Evolutionary conservation across 163 green algal genomes (phyloP).

Genomic region (Smithsoniella earleae): DNA sequence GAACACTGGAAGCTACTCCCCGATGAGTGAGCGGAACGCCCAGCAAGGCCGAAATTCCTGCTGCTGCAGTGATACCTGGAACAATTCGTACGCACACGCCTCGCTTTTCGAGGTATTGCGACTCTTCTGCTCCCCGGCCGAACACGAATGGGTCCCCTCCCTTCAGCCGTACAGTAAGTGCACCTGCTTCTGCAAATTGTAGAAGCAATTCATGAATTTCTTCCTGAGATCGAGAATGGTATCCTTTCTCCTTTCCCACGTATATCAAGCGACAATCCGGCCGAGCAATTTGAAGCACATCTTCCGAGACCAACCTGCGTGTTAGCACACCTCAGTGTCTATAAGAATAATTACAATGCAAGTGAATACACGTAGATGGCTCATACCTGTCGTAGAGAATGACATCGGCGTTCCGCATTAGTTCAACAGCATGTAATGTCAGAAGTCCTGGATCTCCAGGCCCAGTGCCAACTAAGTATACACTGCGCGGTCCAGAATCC

Average conservation of each 20-base stretch:
- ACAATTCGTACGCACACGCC: conserved; percentile 78
- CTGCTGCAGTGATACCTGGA: conserved; percentile 91
- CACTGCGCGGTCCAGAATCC: conserved; percentile 43
- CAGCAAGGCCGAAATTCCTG: conserved; percentile 84
- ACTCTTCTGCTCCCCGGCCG: conserved; percentile 81
- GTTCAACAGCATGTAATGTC: conserved; percentile 75
- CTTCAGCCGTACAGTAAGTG: conserved; percentile 71
- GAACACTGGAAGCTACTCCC: conserved; percentile 79
- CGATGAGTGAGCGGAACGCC: conserved; percentile 95
- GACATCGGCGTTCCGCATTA: conserved; percentile 89
- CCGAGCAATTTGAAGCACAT: conserved; percentile 77
- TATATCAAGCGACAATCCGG: conserved; percentile 83
- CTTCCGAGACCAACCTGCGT: conserved; percentile 66
- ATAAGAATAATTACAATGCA: not conserved
- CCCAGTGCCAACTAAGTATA: conserved; percentile 91
- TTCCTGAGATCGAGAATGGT: conserved; percentile 81
- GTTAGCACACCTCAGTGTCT: not conserved
- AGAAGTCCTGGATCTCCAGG: conserved; percentile 90
- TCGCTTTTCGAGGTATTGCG: conserved; percentile 63
- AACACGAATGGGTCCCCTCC: conserved; percentile 94
- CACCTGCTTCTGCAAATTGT: conserved; percentile 65
- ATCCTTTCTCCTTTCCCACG: conserved; percentile 87
- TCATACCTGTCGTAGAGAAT: conserved; percentile 86
- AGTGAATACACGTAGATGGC: not conserved
- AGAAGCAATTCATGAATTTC: conserved; percentile 92